Percentiles rank a stretch among this genome's conserved stretches.
These are phyloP conservation scores for Ceratobasidium papillatum DNA, from an alignment of 1,284 basidiomycete species.

Conservation along the genomic window DNA sequence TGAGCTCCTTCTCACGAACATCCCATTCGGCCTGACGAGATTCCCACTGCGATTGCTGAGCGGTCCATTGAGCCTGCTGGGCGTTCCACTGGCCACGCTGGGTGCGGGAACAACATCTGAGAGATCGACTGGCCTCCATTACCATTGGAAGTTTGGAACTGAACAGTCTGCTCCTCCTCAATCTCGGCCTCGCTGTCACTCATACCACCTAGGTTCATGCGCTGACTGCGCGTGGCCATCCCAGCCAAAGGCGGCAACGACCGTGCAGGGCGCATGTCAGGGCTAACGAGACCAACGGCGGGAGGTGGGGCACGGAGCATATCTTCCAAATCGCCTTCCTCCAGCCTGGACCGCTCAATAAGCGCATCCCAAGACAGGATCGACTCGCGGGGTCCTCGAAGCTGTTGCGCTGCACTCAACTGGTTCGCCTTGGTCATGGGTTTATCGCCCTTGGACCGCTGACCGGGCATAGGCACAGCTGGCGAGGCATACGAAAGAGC, in stretches of 20 bases:
- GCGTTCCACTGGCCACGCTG: constrained; percentile 32
- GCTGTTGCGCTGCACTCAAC: neutral
- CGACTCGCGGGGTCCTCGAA: constrained; percentile 29
- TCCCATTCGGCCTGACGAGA: constrained; percentile 2
- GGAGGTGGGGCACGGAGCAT: constrained; percentile 37
- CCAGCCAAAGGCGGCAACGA: constrained; percentile 7
- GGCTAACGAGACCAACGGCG: constrained; percentile 24
- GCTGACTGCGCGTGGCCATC: neutral
- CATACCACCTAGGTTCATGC: constrained; percentile 36
- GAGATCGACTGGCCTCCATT: constrained; percentile 24
- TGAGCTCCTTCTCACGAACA: constrained; percentile 28
- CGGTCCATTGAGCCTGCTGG: constrained; percentile 20
- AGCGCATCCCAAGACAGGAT: constrained; percentile 36
- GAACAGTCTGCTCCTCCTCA: constrained; percentile 13
- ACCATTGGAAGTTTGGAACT: constrained; percentile 14
- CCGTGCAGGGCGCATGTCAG: constrained; percentile 36
- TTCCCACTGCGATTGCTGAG: constrained; percentile 27
- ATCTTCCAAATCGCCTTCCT: constrained; percentile 30
- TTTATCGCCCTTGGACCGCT: constrained; percentile 26
- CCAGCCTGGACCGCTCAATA: constrained; percentile 33
- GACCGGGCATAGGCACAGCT: constrained; percentile 4
- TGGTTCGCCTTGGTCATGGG: neutral
- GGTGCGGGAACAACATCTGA: constrained; percentile 22
- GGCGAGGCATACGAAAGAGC: constrained; percentile 30
- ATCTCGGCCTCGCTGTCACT: constrained; percentile 38